Conservation (phyloP, 2,329 filamentous ascomycete genomes). For the Trichoderma atrobrunneum region DNA sequence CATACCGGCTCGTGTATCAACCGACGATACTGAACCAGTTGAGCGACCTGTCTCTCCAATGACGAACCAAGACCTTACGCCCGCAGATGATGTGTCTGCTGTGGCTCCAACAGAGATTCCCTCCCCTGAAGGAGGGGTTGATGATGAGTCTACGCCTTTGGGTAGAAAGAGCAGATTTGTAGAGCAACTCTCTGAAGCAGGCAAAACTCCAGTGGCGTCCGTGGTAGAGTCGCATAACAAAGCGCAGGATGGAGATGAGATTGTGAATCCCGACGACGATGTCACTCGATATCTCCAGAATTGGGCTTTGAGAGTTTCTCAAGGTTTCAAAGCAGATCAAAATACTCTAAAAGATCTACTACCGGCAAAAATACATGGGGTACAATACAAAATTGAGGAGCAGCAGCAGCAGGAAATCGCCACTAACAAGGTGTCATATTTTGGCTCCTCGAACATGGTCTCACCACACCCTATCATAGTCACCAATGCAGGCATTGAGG, state of each 20-base stretch:
- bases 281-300: conserved; percentile 1
- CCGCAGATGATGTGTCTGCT: not conserved
- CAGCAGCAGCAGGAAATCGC: not conserved
- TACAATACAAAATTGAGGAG: not conserved
- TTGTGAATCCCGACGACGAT: not conserved
- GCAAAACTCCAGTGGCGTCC: not conserved
- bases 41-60: not conserved
- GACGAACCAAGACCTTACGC: not conserved
- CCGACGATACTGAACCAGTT: not conserved
- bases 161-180: conserved; percentile 16
- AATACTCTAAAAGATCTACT: not conserved
- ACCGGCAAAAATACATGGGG: not conserved
- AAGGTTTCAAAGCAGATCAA: not conserved
- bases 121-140: not conserved
- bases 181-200: conserved; percentile 9
- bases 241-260: not conserved
- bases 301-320: not conserved
- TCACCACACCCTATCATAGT: conserved; percentile 21
- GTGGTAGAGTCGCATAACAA: not conserved
- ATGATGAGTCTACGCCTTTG: not conserved
- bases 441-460: not conserved
- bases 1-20: too few relatives aligned
- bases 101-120: not conserved
- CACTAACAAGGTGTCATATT: not conserved
- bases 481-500: conserved; percentile 19